Percentiles rank a stretch among this genome's conserved stretches.
Conservation (phyloP, 1,284 basidiomycete genomes). For the Pseudozyma tsukubaensis region DNA sequence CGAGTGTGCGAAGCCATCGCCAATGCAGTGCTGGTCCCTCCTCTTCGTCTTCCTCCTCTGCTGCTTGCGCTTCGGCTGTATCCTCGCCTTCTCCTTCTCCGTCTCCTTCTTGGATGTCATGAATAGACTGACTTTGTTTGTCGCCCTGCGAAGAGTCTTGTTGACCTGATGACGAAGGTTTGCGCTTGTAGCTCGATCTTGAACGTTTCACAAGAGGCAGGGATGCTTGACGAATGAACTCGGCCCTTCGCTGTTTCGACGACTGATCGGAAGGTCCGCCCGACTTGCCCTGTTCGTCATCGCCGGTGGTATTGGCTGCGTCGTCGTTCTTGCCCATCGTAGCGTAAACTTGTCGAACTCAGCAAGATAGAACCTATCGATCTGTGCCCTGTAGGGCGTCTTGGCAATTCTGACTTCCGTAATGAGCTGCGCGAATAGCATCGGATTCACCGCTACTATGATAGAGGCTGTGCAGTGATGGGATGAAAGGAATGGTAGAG, state of each 20-base stretch:
- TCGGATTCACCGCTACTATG: too few species aligned
- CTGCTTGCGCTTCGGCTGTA: too few species aligned
- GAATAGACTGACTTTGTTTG: conserved; percentile 17
- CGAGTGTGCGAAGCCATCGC: conserved; percentile 37
- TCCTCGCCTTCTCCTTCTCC: conserved; percentile 19
- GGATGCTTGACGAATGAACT: conserved; percentile 49
- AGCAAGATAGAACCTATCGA: neutral
- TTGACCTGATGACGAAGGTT: conserved; percentile 18
- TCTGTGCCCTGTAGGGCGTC: neutral
- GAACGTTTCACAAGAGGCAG: conserved; percentile 29
- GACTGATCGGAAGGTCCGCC: conserved; percentile 15
- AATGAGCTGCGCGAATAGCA: too few species aligned
- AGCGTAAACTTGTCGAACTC: neutral
- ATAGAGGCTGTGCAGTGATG: too few species aligned
- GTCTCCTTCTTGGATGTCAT: conserved; percentile 28
- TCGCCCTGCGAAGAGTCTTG: conserved; percentile 15
- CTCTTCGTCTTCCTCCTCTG: conserved; percentile 25
- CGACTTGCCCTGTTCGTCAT: conserved; percentile 17
- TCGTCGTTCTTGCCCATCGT: conserved; percentile 22
- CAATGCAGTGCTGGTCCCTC: conserved; percentile 36
- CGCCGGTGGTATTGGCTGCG: conserved; percentile 17
- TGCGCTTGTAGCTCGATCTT: conserved; percentile 27
- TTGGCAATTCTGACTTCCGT: too few species aligned
- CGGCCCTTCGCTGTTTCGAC: conserved; percentile 36
- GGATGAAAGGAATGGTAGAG: neutral